Conservation (phyloP, 2,329 filamentous ascomycete genomes). For the Periglandula ipomoeae region DNA sequence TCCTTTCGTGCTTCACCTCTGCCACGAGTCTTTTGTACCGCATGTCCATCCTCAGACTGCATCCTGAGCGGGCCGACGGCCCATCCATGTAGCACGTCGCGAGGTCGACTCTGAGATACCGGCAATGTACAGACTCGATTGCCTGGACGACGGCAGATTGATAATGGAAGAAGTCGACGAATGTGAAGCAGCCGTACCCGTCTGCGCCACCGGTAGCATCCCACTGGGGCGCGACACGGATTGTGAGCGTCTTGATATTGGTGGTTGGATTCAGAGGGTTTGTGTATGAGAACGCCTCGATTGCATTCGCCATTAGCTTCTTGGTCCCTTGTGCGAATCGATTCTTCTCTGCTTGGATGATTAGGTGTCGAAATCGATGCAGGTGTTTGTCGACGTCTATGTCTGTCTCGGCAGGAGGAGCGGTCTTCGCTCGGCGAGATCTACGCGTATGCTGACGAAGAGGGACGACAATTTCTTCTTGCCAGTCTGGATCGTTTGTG, state of each 20-base stretch:
- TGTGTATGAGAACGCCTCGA: conserved; percentile 24
- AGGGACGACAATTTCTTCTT: not conserved
- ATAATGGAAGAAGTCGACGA: conserved; percentile 26
- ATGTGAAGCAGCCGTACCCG: conserved; percentile 18
- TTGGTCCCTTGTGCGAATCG: conserved; percentile 20
- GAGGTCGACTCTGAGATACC: conserved; percentile 27
- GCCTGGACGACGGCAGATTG: conserved; percentile 20
- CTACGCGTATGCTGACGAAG: not conserved
- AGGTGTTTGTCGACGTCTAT: conserved; percentile 28
- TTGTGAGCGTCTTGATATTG: conserved; percentile 31
- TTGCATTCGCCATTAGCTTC: conserved; percentile 24
- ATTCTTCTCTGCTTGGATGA: conserved; percentile 33
- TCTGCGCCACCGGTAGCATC: conserved; percentile 2
- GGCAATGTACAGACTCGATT: conserved; percentile 24
- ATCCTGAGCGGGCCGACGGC: not conserved
- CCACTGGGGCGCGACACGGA: conserved; percentile 28
- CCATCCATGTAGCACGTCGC: conserved; percentile 12
- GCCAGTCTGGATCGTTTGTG: conserved; percentile 10
- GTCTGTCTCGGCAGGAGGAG: not conserved
- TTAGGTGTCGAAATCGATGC: conserved; percentile 30
- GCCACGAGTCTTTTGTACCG: conserved; percentile 1
- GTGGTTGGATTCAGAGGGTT: conserved; percentile 9
- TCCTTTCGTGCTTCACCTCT: not conserved
- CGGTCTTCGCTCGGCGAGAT: not conserved
- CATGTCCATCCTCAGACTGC: conserved; percentile 12